Evolutionary conservation across 2,329 filamentous ascomycete genomes (phyloP), one percentile per base, ranked within the genome.

Genomic region (Verticillium longisporum): DNA sequence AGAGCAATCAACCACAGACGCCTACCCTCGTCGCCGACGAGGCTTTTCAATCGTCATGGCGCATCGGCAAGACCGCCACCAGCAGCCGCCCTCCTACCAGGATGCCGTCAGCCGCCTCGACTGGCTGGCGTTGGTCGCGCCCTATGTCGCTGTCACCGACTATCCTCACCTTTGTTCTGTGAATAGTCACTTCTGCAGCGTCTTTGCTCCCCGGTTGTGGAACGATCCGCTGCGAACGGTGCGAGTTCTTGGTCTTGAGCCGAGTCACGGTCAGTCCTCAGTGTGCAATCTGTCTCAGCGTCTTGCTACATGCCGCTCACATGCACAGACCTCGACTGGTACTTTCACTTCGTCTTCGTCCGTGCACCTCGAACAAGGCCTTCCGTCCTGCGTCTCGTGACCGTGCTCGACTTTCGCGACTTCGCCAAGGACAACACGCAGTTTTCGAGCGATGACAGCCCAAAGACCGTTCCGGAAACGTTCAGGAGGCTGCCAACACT

Each of bases 141-240:
- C 79, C 1, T 80, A 78, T 64, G 64, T 84, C 56, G 66, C 70
- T 2, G 65, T 74, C 53, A 61, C 66, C 6, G 76, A 81, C 66
- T 81, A 80, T 65, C 66, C 72, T 31, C 69, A 70, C 7, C 76
- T 84, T 54, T 84, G 80, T 66, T 76, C 77, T 41, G 82, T 85
- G 10, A 78, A 74, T 56, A 71, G 66, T 50, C 76, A 73, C 10
- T 84, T 82, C 65, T 77, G 80, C 72, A 61, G 65, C 53, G 70
- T 77, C 21, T 85, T 86, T 66, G 78, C 78, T 4, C 80, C 81
- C 21, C 77, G 74, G 4, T 70, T 86, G 18, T 86, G 83, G 83
- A 73, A 73, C 63, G 78, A 85, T 66, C 75, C 83, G 11, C 67
- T 84, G 18, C 66, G 71, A 18, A 68, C 74, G 1, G 72, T 74